Conservation (phyloP, 306 rosid genomes). For the Cercis canadensis region DNA sequence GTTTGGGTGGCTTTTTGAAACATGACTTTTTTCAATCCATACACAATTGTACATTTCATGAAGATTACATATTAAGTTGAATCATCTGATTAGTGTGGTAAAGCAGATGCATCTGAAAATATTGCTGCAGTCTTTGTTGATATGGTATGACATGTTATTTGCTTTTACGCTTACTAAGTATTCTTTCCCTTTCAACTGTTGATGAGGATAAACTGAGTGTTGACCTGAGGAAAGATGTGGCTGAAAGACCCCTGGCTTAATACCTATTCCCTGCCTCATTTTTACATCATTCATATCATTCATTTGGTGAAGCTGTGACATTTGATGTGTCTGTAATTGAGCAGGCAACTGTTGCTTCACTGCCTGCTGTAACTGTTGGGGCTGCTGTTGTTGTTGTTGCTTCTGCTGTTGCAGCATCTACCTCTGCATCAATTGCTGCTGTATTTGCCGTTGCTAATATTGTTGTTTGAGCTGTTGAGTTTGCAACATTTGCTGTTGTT, state of each 20-base stretch:
- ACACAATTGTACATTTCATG: not conserved
- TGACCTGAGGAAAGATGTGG: slow-evolving; percentile 72
- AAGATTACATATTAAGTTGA: not conserved
- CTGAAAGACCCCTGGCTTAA: slow-evolving; percentile 75
- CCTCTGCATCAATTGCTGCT: slow-evolving; percentile 50
- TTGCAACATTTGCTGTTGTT: too few species aligned
- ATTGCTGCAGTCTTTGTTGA: too few species aligned
- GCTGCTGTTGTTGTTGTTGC: slow-evolving; percentile 59
- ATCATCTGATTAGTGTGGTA: not conserved
- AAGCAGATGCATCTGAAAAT: too few species aligned
- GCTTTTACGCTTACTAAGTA: too few species aligned
- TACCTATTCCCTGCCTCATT: slow-evolving; percentile 69
- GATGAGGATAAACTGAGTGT: slow-evolving; percentile 80
- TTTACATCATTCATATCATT: slow-evolving; percentile 79
- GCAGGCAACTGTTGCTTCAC: too few species aligned
- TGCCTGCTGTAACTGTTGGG: slow-evolving; percentile 56
- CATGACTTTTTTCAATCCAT: too few species aligned
- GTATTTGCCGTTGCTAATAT: slow-evolving; percentile 49
- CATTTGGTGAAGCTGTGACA: slow-evolving; percentile 76
- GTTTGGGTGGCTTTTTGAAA: too few species aligned
- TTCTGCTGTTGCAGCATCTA: slow-evolving; percentile 36
- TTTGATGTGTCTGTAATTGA: slow-evolving; percentile 80
- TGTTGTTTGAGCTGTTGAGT: too few species aligned
- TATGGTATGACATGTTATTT: too few species aligned
- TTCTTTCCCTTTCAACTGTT: slow-evolving; percentile 79